Evolutionary conservation across 441 rosid genomes (phyloP), one percentile per base, ranked within the genome.

Genomic region (Brassica hybrid): DNA sequence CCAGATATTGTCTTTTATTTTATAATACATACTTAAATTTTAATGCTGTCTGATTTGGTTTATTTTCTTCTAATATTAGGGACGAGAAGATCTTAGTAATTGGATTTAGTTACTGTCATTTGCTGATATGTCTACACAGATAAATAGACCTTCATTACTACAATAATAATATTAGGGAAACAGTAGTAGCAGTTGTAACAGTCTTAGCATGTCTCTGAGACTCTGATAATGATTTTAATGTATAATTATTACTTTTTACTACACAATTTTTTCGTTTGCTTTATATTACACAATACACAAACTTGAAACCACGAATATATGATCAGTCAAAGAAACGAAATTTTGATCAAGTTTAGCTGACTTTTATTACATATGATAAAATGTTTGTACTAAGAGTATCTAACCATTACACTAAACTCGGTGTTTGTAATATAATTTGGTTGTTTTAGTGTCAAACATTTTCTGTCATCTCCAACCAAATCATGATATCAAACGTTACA

Each of bases 111-210:
- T 65, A 71, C 63, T 71, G 77, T 67, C 69, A 67, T 14, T 58
- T 78, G 81, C 69, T 60, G 81, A 61, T 73, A 78, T 34, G 69
- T 38, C 77, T 78, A 78, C 14, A 48, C 25, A 66, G 73, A 77
- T 16, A 59, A 59, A 76, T 64, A 59, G 73, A 73, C 69, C 80
- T 65, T 8, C 36, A 56, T 38, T 72, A 58, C 67, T 67, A 12
- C 57, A 50, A 34, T 67, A 72, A 61, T 73, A 78, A 65, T 71
- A 72, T 67, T 62, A 60, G 58, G 56, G 57, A 45, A 78, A 73
- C 38, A 73, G 77, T 60, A 9, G 50, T 60, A 73, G 65, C 77
- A 60, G 74, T 43, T 78, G 81, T 52, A 72, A 78, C 62, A 72
- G 81, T 67, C 10, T 73, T 72, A 59, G 32, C 72, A 71, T 64